Conservation (phyloP, 495 filamentous ascomycete genomes). For the Jackrogersella multiformis region DNA sequence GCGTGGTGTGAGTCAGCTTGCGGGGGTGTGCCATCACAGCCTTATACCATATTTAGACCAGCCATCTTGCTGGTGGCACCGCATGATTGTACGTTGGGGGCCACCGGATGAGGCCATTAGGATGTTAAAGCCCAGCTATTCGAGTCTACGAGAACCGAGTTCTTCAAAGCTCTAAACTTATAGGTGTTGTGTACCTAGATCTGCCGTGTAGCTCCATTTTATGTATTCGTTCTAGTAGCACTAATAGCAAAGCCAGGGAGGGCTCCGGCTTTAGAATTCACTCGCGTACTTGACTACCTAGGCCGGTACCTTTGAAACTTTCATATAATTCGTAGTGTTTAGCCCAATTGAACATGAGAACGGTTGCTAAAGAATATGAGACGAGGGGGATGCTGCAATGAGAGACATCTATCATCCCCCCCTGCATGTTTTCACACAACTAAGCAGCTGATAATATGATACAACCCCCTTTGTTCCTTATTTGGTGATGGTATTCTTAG, state of each 20-base stretch:
- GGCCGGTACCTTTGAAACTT: background rate
- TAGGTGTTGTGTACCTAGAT: background rate
- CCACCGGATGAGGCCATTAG: background rate
- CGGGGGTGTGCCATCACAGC: slow-evolving; percentile 16
- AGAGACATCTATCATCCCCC: background rate
- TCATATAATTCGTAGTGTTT: no score
- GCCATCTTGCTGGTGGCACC: background rate
- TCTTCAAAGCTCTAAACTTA: background rate
- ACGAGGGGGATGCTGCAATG: background rate
- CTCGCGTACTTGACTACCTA: background rate
- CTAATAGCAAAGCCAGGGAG: background rate
- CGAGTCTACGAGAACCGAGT: background rate
- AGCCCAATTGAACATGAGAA: background rate
- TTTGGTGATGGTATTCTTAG: slow-evolving; percentile 13
- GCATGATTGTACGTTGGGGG: background rate
- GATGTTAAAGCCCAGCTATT: background rate
- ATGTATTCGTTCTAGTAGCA: background rate
- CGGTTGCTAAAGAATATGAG: background rate
- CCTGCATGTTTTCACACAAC: slow-evolving; percentile 20
- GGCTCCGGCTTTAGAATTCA: background rate
- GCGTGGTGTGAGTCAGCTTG: background rate
- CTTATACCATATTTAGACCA: slow-evolving; percentile 32
- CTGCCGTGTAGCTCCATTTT: background rate
- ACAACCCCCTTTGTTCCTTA: background rate
- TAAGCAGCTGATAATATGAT: slow-evolving; percentile 5